phyloP scores from a whole-genome alignment of 768 basidiomycete species.

The Pleurotus citrinopileatus region DNA sequence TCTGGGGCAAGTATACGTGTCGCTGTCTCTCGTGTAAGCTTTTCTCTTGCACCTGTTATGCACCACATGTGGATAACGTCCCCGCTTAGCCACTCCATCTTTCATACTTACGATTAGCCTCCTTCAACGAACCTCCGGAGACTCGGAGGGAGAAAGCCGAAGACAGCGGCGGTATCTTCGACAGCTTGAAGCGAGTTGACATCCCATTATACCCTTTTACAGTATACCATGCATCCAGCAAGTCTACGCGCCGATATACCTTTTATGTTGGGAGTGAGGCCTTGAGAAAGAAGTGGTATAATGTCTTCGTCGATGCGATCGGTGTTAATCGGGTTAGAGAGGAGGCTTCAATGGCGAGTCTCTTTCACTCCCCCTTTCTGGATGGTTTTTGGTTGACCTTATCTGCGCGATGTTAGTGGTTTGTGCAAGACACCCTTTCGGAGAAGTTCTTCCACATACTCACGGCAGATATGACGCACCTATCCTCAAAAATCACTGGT shows the following conservation, averaged over 20 bases:
- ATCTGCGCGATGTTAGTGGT: conserved; percentile 48
- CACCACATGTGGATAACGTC: no score
- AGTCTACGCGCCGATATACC: conserved; percentile 62
- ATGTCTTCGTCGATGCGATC: conserved; percentile 57
- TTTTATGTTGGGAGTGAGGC: conserved; percentile 61
- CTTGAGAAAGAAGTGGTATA: conserved; percentile 61
- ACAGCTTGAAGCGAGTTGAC: conserved; percentile 48
- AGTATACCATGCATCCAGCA: conserved; percentile 65
- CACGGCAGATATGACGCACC: conserved; percentile 24
- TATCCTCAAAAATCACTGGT: conserved; percentile 41
- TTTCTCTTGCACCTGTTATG: background rate
- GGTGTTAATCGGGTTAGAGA: conserved; percentile 60
- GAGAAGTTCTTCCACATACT: conserved; percentile 59
- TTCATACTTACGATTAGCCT: conserved; percentile 70
- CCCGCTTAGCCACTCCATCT: conserved; percentile 78
- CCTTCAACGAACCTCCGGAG: conserved; percentile 60
- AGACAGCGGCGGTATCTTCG: conserved; percentile 51
- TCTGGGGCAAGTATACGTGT: conserved; percentile 46
- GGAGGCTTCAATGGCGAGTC: conserved; percentile 69
- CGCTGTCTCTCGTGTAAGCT: conserved; percentile 64
- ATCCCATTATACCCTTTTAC: conserved; percentile 73
- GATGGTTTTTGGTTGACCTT: background rate
- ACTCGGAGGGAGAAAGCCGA: conserved; percentile 60
- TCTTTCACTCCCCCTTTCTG: no score
- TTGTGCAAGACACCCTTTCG: conserved; percentile 54